phyloP scores from a whole-genome alignment of 768 basidiomycete species.

The Pleurotus tuber-regium region DNA sequence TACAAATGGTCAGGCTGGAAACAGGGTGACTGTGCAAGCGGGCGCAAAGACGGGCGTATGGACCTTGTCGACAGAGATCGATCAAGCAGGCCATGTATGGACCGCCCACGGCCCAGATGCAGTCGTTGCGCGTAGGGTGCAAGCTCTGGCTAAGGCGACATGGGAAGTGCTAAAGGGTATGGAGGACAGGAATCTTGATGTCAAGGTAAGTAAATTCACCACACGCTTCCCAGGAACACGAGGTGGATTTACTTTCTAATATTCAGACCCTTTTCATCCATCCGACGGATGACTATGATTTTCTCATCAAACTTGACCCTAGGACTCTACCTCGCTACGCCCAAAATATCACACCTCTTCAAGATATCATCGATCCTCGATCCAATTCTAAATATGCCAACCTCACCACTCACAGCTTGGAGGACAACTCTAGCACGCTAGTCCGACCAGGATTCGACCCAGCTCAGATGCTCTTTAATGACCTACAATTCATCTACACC shows the following conservation, averaged over 20 bases:
- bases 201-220: too few relatives aligned
- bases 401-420: slow-evolving; percentile 26
- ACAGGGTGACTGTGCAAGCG: not conserved
- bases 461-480: slow-evolving; percentile 57
- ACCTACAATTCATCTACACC: slow-evolving; percentile 66
- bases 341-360: slow-evolving; percentile 62
- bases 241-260: not conserved
- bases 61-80: slow-evolving; percentile 77
- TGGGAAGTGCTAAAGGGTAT: slow-evolving; percentile 54
- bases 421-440: slow-evolving; percentile 19
- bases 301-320: slow-evolving; percentile 74
- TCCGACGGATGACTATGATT: slow-evolving; percentile 81
- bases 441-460: slow-evolving; percentile 80
- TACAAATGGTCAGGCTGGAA: slow-evolving; percentile 11
- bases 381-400: slow-evolving; percentile 49
- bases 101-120: slow-evolving; percentile 62
- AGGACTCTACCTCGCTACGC: slow-evolving; percentile 64
- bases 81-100: slow-evolving; percentile 76
- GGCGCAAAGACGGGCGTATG: slow-evolving; percentile 50
- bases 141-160: slow-evolving; percentile 73
- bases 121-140: slow-evolving; percentile 72
- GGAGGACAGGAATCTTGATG: slow-evolving; percentile 48
- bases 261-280: slow-evolving; percentile 80
- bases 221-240: not conserved
- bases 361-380: slow-evolving; percentile 16